Conservation (phyloP, 164 flowering plant species). For the Sextonia rubra region DNA sequence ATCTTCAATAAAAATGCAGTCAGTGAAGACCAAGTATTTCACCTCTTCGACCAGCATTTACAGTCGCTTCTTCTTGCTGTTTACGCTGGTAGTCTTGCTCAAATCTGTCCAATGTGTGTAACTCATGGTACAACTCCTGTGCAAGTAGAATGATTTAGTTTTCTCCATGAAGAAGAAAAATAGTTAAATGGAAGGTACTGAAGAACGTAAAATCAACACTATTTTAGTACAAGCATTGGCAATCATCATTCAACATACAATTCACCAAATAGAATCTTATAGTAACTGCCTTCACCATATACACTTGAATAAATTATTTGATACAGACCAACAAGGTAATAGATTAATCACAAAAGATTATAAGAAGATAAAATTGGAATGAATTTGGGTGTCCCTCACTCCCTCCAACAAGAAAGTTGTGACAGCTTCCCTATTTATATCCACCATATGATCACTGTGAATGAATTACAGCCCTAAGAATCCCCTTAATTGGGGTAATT, state of each 20-base stretch:
- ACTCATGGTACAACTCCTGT: constrained; percentile 89
- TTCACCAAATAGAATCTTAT: neutral
- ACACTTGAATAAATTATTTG: neutral
- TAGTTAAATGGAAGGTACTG: neutral
- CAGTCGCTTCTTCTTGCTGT: constrained; percentile 74
- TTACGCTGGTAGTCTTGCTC: constrained; percentile 82
- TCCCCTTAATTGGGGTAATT: too few relatives aligned
- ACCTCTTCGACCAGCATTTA: constrained; percentile 60
- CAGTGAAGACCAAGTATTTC: neutral
- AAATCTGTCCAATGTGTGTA: constrained; percentile 85
- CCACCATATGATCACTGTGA: too few relatives aligned
- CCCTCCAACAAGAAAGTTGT: too few relatives aligned
- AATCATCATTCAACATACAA: neutral
- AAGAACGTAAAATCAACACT: neutral
- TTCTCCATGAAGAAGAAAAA: neutral
- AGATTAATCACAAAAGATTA: too few relatives aligned
- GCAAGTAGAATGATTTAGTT: neutral
- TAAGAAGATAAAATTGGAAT: too few relatives aligned
- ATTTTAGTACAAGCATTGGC: neutral
- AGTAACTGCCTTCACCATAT: neutral
- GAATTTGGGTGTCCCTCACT: too few relatives aligned
- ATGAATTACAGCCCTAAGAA: too few relatives aligned
- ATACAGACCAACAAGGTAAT: neutral
- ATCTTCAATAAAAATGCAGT: neutral
- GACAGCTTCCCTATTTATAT: too few relatives aligned